Percentiles rank a stretch among this genome's conserved stretches.
Evolutionary conservation across 345 rosid species (phyloP).

Genomic region (Lepidium africanum): DNA sequence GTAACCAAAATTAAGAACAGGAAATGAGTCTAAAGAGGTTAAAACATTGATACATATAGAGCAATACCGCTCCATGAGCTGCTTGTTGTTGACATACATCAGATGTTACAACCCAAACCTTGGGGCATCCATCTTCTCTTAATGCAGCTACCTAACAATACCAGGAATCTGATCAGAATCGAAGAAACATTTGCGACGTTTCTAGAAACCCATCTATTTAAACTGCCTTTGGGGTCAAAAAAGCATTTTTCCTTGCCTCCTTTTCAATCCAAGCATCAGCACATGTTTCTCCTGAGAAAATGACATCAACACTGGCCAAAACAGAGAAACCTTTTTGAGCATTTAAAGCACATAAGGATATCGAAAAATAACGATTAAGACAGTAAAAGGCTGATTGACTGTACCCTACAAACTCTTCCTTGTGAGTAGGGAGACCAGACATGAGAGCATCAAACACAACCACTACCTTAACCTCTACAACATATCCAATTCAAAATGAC

Average conservation of each 20-base stretch:
- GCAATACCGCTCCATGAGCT: constrained; percentile 81
- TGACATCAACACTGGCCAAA: constrained; percentile 63
- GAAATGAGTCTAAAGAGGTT: neutral
- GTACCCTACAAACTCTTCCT: constrained; percentile 75
- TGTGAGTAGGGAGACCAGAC: constrained; percentile 90
- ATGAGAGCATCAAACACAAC: constrained; percentile 91
- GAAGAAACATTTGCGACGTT: neutral
- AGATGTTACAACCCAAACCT: constrained; percentile 94
- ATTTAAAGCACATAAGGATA: neutral
- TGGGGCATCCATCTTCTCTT: constrained; percentile 87
- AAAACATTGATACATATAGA: neutral
- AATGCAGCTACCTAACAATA: constrained; percentile 66
- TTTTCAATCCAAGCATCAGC: constrained; percentile 96
- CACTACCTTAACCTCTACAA: constrained; percentile 87
- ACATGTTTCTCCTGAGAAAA: constrained; percentile 72
- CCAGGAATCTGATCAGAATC: constrained; percentile 1
- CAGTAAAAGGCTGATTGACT: neutral
- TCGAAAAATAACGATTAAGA: neutral
- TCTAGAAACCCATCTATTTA: neutral
- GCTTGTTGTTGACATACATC: constrained; percentile 77
- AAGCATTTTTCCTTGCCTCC: constrained; percentile 43
- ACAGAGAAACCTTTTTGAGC: neutral
- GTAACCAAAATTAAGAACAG: constrained; percentile 6
- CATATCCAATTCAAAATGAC: constrained; percentile 1
- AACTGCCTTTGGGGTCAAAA: neutral